Conservation (phyloP, 352 stramenopile genomes). For the Blastocystis sp. region DNA sequence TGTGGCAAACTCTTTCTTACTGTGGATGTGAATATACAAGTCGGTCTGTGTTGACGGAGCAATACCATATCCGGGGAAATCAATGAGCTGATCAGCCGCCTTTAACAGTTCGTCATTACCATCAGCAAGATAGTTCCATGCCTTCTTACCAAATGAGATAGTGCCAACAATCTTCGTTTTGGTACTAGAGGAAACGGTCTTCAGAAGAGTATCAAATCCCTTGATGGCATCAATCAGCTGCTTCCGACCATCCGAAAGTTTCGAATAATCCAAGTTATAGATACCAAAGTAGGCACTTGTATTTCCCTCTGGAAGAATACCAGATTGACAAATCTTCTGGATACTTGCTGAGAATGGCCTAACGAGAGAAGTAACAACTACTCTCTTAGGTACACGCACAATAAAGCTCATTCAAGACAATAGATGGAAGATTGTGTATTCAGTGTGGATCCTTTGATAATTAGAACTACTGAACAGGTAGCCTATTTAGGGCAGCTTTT, state of each 20-base stretch:
- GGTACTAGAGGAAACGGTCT: background rate
- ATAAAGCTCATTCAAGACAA: background rate
- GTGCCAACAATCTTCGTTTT: background rate
- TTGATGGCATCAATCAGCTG: constrained; percentile 34
- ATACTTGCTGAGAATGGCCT: background rate
- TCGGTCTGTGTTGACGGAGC: constrained; percentile 29
- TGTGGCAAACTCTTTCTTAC: constrained; percentile 1
- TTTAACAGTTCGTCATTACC: background rate
- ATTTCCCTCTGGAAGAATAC: constrained; percentile 43
- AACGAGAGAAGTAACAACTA: no score
- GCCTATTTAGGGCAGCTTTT: background rate
- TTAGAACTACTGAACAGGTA: no score
- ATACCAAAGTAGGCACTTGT: constrained; percentile 28
- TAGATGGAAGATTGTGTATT: background rate
- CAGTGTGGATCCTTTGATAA: background rate
- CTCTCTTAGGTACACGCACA: background rate
- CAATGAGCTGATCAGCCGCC: background rate
- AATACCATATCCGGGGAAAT: constrained; percentile 51
- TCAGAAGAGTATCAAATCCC: background rate
- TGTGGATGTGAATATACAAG: constrained; percentile 51
- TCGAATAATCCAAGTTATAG: constrained; percentile 14
- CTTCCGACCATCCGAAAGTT: background rate
- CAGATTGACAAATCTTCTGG: background rate
- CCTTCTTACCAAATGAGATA: constrained; percentile 39
- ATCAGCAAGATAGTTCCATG: background rate